Evolutionary conservation across 257 asterid species (phyloP).

Genomic region (Echium plantagineum): DNA sequence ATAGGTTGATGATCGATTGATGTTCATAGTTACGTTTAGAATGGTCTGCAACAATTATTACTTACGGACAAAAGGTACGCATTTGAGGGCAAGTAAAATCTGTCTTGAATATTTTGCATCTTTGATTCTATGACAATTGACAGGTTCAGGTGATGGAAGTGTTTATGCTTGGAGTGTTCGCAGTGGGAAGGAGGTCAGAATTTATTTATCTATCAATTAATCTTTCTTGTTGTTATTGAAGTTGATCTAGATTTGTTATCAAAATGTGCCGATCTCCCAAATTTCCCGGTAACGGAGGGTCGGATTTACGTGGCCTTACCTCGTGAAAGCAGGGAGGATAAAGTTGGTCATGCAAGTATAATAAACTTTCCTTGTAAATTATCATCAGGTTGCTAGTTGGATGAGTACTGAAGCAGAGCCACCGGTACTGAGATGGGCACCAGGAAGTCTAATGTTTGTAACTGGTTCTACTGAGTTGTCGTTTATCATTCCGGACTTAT

Average conservation of each 20-base stretch:
- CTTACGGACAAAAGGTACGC: not conserved
- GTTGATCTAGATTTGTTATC: no score
- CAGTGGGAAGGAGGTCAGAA: conserved; percentile 82
- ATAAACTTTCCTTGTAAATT: conserved; percentile 1
- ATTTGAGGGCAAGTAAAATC: not conserved
- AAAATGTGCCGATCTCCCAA: no score
- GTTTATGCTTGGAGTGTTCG: conserved; percentile 93
- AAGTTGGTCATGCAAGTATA: not conserved
- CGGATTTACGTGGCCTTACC: no score
- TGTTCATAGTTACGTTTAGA: no score
- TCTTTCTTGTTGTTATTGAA: not conserved
- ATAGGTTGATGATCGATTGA: no score
- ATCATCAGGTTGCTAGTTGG: conserved; percentile 80
- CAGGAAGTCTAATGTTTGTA: conserved; percentile 86
- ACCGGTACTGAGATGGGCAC: conserved; percentile 90
- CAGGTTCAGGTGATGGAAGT: conserved; percentile 98
- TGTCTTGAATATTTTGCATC: conserved; percentile 1
- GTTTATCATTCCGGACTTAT: conserved; percentile 93
- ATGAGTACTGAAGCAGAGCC: conserved; percentile 82
- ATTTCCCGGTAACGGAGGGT: no score
- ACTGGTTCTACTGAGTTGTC: conserved; percentile 95
- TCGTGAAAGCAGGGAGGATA: not conserved
- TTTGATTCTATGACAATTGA: conserved; percentile 22
- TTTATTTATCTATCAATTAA: not conserved
- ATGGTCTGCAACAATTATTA: not conserved